phyloP scores from a whole-genome alignment of 768 basidiomycete species.

The Leccinum boreale region DNA sequence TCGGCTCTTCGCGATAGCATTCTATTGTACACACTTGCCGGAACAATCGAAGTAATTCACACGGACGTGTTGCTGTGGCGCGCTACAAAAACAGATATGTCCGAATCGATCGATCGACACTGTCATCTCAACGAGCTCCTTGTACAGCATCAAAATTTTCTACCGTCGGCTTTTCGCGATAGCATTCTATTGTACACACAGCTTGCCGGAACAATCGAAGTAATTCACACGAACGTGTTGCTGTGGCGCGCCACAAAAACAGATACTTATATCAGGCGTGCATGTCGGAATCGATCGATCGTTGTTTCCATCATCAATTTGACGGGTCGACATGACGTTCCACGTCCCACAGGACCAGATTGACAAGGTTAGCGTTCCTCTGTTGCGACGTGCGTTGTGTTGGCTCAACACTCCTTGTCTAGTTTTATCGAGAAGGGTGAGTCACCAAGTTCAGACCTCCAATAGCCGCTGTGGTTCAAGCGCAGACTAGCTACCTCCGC shows the following conservation, averaged over 20 bases:
- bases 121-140: neutral
- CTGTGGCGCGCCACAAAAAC: neutral
- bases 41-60: constrained; percentile 5
- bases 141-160: constrained; percentile 7
- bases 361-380: constrained; percentile 42
- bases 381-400: neutral
- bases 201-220: neutral
- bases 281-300: neutral
- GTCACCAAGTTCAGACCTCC: constrained; percentile 12
- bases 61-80: neutral
- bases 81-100: neutral
- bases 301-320: neutral
- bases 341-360: constrained; percentile 58
- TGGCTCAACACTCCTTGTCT: neutral
- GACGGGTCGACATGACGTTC: constrained; percentile 20
- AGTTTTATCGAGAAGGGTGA: constrained; percentile 64
- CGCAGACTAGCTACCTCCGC: constrained; percentile 62
- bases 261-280: neutral
- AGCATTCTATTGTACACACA: constrained; percentile 14
- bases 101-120: neutral
- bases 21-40: constrained; percentile 9
- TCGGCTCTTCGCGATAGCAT: constrained; percentile 2
- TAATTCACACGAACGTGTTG: neutral
- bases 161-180: neutral
- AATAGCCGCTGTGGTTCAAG: neutral